Evolutionary conservation across 2,329 filamentous ascomycete genomes (phyloP).

Genomic region (Pleoardoris graminearum): DNA sequence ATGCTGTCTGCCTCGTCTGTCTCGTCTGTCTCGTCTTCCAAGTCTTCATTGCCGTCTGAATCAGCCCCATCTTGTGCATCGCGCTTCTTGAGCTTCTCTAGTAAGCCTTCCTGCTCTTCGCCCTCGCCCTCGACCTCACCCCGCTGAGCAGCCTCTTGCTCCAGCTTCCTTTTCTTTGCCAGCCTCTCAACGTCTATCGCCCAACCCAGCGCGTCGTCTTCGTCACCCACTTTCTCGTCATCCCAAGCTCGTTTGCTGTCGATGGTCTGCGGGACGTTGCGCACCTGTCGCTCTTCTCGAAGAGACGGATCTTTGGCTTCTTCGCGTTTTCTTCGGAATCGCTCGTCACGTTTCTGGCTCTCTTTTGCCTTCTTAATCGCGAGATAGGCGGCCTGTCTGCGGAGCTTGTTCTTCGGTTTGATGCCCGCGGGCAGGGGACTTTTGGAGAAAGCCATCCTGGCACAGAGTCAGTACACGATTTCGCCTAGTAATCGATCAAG

Average conservation of each 20-base stretch:
- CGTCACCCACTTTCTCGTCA: constrained; percentile 57
- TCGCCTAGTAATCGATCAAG: too few relatives aligned
- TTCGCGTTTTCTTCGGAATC: constrained; percentile 78
- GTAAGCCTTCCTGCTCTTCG: constrained; percentile 34
- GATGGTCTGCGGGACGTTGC: constrained; percentile 67
- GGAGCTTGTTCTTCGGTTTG: constrained; percentile 74
- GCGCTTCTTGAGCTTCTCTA: constrained; percentile 40
- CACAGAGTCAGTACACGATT: too few relatives aligned
- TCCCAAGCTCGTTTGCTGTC: constrained; percentile 74
- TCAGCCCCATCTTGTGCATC: constrained; percentile 22
- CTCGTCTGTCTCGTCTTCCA: constrained; percentile 23
- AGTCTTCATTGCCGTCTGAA: constrained; percentile 23
- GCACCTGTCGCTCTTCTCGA: constrained; percentile 70
- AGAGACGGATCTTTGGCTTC: constrained; percentile 82
- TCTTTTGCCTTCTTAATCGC: constrained; percentile 78
- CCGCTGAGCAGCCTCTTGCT: constrained; percentile 40
- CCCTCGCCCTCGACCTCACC: constrained; percentile 22
- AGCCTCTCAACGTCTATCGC: constrained; percentile 52
- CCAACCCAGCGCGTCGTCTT: constrained; percentile 49
- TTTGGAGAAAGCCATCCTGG: constrained; percentile 56
- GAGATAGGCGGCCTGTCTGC: constrained; percentile 76
- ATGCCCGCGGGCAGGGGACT: constrained; percentile 53
- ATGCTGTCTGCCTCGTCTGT: constrained; percentile 65
- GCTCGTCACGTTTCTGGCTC: constrained; percentile 71
- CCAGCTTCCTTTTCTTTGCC: constrained; percentile 50